Conservation (phyloP, 2,329 filamentous ascomycete species). For the Capronia coronata region DNA sequence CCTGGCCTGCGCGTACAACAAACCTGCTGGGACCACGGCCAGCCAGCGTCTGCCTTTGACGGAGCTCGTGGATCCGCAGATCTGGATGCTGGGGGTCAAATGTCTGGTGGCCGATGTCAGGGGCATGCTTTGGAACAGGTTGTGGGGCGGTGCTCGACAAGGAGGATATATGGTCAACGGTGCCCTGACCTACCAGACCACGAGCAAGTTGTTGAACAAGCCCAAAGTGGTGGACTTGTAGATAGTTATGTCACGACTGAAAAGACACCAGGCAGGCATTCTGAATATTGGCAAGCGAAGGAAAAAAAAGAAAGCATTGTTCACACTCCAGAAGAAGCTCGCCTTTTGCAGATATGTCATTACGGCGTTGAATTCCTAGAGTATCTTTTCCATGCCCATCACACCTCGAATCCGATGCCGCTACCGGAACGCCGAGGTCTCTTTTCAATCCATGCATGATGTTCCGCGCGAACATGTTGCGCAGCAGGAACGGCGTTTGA, state of each 20-base stretch:
- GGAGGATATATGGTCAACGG: slow-evolving; percentile 57
- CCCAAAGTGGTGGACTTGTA: slow-evolving; percentile 36
- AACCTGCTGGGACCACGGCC: slow-evolving; percentile 26
- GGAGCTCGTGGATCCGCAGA: slow-evolving; percentile 34
- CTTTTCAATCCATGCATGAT: too few relatives aligned
- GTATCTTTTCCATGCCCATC: too few relatives aligned
- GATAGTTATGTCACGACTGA: not conserved
- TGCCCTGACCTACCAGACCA: slow-evolving; percentile 44
- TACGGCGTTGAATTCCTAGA: too few relatives aligned
- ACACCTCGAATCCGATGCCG: too few relatives aligned
- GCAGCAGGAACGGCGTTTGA: too few relatives aligned
- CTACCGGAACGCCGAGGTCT: too few relatives aligned
- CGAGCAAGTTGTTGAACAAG: slow-evolving; percentile 34
- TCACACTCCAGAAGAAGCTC: too few relatives aligned
- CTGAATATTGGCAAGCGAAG: too few relatives aligned
- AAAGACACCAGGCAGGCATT: too few relatives aligned
- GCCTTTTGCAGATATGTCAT: too few relatives aligned
- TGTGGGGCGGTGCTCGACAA: slow-evolving; percentile 50
- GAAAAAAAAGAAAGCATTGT: too few relatives aligned
- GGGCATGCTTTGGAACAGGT: slow-evolving; percentile 54
- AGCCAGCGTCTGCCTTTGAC: slow-evolving; percentile 31
- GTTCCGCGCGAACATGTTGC: too few relatives aligned
- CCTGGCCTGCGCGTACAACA: slow-evolving; percentile 34
- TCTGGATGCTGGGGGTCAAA: slow-evolving; percentile 48
- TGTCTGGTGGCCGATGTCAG: slow-evolving; percentile 49